Evolutionary conservation across 1,284 basidiomycete genomes (phyloP).

Genomic region (Sutorius eximius): DNA sequence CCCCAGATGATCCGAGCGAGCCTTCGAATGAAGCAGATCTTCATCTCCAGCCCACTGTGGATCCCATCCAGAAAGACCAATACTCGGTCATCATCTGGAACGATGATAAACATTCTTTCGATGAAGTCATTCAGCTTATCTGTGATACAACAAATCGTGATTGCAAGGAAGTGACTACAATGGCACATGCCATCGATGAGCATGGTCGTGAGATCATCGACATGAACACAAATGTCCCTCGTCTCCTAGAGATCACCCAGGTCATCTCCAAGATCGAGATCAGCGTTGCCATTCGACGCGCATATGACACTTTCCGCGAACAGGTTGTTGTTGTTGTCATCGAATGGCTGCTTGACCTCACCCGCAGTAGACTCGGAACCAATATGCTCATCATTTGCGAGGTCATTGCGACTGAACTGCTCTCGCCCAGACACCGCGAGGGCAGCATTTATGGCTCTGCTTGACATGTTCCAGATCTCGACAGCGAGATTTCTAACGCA

Average conservation of each 20-base stretch:
- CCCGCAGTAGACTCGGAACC: conserved; percentile 64
- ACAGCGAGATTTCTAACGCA: conserved; percentile 54
- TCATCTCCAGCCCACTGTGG: conserved; percentile 67
- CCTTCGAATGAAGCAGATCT: conserved; percentile 71
- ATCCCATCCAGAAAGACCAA: conserved; percentile 75
- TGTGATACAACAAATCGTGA: conserved; percentile 64
- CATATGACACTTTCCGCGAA: conserved; percentile 89
- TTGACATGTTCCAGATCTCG: conserved; percentile 40
- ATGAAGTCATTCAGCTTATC: conserved; percentile 84
- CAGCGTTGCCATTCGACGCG: conserved; percentile 85
- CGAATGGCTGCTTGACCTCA: conserved; percentile 84
- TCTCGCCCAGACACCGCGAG: conserved; percentile 58
- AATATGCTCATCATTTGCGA: conserved; percentile 72
- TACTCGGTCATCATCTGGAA: conserved; percentile 93
- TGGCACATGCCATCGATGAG: conserved; percentile 75
- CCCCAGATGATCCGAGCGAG: conserved; percentile 75
- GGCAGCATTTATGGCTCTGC: conserved; percentile 37
- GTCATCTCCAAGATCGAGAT: conserved; percentile 88
- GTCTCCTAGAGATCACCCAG: conserved; percentile 78
- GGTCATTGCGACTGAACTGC: conserved; percentile 70
- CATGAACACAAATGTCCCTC: conserved; percentile 66
- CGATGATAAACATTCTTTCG: conserved; percentile 96
- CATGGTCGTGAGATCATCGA: conserved; percentile 86
- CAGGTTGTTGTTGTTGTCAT: conserved; percentile 82
- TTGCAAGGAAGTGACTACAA: conserved; percentile 61